phyloP scores from a whole-genome alignment of 768 basidiomycete genomes.

The Termitomyces sp. region DNA sequence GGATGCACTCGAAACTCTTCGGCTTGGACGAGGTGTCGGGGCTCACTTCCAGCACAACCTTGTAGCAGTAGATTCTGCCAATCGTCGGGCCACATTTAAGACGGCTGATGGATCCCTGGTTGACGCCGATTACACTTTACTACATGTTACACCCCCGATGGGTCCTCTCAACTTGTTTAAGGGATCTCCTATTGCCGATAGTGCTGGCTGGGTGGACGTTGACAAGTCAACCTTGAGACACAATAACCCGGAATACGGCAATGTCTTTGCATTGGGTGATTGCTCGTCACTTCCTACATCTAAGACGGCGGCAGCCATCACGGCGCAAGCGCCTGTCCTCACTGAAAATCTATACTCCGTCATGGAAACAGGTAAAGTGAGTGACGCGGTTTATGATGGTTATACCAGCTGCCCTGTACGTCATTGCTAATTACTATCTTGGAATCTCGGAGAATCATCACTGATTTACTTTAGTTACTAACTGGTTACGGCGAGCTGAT shows the following conservation, averaged over 20 bases:
- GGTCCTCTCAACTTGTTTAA: constrained; percentile 83
- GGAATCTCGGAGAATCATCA: neutral
- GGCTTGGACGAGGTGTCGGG: constrained; percentile 76
- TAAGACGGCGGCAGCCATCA: constrained; percentile 95
- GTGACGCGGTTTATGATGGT: constrained; percentile 76
- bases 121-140: constrained; percentile 72
- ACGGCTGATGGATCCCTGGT: constrained; percentile 65
- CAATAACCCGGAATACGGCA: constrained; percentile 71
- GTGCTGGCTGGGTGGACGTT: constrained; percentile 87
- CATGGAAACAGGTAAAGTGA: constrained; percentile 68
- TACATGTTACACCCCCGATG: constrained; percentile 93
- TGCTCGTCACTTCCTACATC: constrained; percentile 89
- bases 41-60: constrained; percentile 84
- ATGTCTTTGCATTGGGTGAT: constrained; percentile 92
- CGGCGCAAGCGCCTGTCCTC: constrained; percentile 86
- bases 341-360: constrained; percentile 82
- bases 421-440: constrained; percentile 11
- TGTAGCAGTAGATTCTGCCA: constrained; percentile 62
- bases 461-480: constrained; percentile 47
- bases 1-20: constrained; percentile 75
- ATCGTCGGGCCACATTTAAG: constrained; percentile 83
- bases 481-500: constrained; percentile 81
- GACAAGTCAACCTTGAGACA: constrained; percentile 80
- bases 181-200: constrained; percentile 72
- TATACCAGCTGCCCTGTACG: constrained; percentile 86